phyloP scores from a whole-genome alignment of 352 stramenopile species.

The Ophiocytium majus region DNA sequence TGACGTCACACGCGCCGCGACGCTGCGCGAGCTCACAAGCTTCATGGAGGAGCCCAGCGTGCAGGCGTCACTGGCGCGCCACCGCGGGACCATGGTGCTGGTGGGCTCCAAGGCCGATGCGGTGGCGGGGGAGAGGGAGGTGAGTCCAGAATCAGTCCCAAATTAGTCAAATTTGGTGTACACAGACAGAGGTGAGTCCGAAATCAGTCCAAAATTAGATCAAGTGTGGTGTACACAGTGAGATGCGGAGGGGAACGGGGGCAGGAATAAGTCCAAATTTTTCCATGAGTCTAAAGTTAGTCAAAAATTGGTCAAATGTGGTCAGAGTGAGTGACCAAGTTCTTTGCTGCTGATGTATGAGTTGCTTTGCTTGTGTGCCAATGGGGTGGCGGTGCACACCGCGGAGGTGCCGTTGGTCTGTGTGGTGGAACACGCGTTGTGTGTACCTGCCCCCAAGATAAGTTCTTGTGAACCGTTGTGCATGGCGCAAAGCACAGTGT shows the following conservation, averaged over 20 bases:
- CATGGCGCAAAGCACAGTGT: no score
- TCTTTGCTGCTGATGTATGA: no score
- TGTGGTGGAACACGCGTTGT: no score
- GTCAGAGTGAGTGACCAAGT: no score
- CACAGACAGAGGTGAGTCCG: not conserved
- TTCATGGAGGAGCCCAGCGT: slow-evolving; percentile 26
- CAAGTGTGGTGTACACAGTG: not conserved
- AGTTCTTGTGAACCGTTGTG: no score
- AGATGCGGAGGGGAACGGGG: not conserved
- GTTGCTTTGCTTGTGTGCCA: no score
- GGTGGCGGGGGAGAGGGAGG: slow-evolving; percentile 31
- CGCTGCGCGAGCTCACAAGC: slow-evolving; percentile 28
- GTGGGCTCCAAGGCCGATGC: slow-evolving; percentile 41
- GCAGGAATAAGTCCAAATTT: slow-evolving; percentile 1
- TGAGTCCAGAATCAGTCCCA: not conserved
- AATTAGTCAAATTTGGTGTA: not conserved
- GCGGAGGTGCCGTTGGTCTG: no score
- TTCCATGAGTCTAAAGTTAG: not conserved
- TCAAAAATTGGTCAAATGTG: slow-evolving; percentile 17
- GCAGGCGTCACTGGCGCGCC: slow-evolving; percentile 20
- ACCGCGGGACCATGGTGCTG: slow-evolving; percentile 35
- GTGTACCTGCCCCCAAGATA: no score
- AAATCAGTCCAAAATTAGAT: not conserved
- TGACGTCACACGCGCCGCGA: slow-evolving; percentile 26
- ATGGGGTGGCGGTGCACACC: no score